A percentile compares a stretch with the other conserved stretches of the same genome.
These are phyloP conservation scores for Thinopyrum elongatum DNA, from an alignment of 176 grass and related monocot species.

Conservation along the genomic window DNA sequence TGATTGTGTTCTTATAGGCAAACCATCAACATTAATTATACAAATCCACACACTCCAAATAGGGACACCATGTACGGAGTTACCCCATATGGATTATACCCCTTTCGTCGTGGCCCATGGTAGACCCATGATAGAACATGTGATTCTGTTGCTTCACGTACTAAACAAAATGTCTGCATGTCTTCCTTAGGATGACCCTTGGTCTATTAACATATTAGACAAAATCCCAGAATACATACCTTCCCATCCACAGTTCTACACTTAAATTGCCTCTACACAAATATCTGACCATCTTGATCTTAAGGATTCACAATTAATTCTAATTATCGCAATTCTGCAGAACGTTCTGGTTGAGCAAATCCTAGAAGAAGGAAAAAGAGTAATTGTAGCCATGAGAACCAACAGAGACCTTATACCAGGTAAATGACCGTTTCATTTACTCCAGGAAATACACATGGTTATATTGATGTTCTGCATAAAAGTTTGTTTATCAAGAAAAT, in stretches of 20 bases:
- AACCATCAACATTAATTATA: too few relatives aligned
- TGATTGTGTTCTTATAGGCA: too few relatives aligned
- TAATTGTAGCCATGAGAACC: conserved; percentile 84
- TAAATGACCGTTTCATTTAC: conserved; percentile 37
- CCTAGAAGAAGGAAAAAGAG: conserved; percentile 75
- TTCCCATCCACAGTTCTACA: not conserved
- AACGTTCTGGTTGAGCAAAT: conserved; percentile 78
- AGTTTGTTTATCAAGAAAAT: too few relatives aligned
- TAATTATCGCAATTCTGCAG: conserved; percentile 43
- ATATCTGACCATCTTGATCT: not conserved
- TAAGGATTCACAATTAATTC: conserved; percentile 18
- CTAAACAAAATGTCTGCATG: too few relatives aligned
- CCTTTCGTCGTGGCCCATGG: too few relatives aligned
- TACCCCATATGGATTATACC: too few relatives aligned
- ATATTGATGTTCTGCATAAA: not conserved
- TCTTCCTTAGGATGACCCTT: not conserved
- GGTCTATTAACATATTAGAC: not conserved
- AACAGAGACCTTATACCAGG: conserved; percentile 68
- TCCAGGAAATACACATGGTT: not conserved
- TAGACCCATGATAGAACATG: too few relatives aligned
- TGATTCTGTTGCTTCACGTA: too few relatives aligned
- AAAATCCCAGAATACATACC: not conserved
- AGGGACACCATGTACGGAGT: too few relatives aligned
- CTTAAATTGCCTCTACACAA: conserved; percentile 5
- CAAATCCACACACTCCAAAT: too few relatives aligned